Evolutionary conservation across 306 rosid genomes (phyloP).

Genomic region (Arachis stenosperma): DNA sequence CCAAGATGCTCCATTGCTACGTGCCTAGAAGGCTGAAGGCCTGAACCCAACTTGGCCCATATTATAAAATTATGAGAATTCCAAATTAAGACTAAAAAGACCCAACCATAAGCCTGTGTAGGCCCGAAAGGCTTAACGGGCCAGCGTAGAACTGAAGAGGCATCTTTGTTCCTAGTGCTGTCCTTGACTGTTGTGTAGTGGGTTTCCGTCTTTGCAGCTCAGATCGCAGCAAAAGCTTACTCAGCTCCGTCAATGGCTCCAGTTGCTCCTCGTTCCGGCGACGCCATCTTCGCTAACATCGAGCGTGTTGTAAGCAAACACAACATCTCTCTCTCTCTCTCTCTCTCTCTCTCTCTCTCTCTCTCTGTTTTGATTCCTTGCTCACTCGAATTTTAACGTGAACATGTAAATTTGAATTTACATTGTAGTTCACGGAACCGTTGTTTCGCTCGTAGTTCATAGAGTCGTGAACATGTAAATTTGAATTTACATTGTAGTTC

Average conservation of each 20-base stretch:
- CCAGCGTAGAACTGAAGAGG: neutral
- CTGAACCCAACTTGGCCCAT: no score
- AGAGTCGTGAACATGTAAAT: neutral
- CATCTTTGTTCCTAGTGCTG: neutral
- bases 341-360: neutral
- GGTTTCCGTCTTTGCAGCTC: neutral
- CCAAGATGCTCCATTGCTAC: no score
- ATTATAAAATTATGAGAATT: no score
- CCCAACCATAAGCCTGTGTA: neutral
- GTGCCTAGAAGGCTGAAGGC: no score
- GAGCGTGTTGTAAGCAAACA: slow-evolving; percentile 80
- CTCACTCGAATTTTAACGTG: neutral
- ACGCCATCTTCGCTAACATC: slow-evolving; percentile 85
- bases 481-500: neutral
- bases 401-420: neutral
- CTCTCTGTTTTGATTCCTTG: neutral
- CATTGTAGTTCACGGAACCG: neutral
- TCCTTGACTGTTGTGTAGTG: neutral
- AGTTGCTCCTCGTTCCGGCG: slow-evolving; percentile 90
- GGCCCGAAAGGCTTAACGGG: neutral
- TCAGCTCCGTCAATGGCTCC: slow-evolving; percentile 69
- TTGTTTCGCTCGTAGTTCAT: neutral
- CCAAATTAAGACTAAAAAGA: no score
- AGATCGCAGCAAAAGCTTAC: slow-evolving; percentile 34
- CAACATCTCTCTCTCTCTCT: neutral